Base-by-base conservation (phyloP, 106 monocot species). In the Dioscorea alata region DNA sequence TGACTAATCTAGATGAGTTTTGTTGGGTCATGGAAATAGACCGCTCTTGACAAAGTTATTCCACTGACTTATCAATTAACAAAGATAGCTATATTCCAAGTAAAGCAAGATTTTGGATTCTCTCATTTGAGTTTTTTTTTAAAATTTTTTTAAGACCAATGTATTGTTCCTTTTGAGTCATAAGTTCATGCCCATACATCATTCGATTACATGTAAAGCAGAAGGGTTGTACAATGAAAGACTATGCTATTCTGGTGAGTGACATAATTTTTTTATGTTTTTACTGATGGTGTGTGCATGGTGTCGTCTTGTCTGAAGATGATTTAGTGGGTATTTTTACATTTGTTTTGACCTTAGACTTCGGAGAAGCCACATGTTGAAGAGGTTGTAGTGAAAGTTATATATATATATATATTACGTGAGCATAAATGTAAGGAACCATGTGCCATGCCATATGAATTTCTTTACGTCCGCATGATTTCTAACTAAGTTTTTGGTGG, bases 211-310 rank as follows among this genome's bases (percentile, higher is more conserved):
- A 18, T 53, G 18, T 3, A 53, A 16, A n/a, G 13, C 86, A 87
- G 42, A 66, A 62, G 69, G 65, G 73, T 0, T 99, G 85, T 35
- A 77, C 62, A 62, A 61, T 99, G 74, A 85, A 61, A 24, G 97
- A 92, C 18, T 99, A 99, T 34, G 89, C 92, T 99, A 99, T 25
- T 87, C 97, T 8, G 97, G 97, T 92, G 32, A 65, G 86, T 62
- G 5, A 5, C 13, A 19, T 22, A 9, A 2, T 68, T 23, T 57
- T 2, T 4, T 48, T 69, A 2, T 69, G 62, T 23, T 63, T 19
- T 32, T 28, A 28, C 2, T 28, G 28, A 28, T 1, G 1, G 28
- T 1, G 2, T 28, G 28, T 28, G 28, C 3, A 28, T 28, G 14
- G 61, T 61, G 21, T 25, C 23, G 0, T 61, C 25, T 23, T 23